Evolutionary conservation across 2,329 filamentous ascomycete species (phyloP).

Genomic region (Microdochium paspali): DNA sequence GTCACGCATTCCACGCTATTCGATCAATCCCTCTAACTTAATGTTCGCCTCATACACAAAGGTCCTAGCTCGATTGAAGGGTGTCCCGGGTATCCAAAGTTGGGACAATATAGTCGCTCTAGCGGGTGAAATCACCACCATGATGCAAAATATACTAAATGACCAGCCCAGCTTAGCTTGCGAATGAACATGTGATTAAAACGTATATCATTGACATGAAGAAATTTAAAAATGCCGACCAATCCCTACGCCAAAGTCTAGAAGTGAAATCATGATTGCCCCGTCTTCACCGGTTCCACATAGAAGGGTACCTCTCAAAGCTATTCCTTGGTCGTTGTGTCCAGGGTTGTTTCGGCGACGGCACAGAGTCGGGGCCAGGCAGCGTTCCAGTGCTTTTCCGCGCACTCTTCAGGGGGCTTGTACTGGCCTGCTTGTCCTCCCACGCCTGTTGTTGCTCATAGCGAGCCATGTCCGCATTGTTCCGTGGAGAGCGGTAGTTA

Average conservation of each 20-base stretch:
- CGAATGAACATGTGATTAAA: neutral
- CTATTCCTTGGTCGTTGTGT: constrained; percentile 9
- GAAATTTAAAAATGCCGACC: constrained; percentile 1
- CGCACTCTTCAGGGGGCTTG: constrained; percentile 15
- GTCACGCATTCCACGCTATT: too few relatives aligned
- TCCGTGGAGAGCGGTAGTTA: constrained; percentile 38
- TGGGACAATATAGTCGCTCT: too few relatives aligned
- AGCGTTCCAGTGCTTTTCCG: constrained; percentile 17
- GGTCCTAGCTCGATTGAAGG: too few relatives aligned
- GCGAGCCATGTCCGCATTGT: constrained; percentile 53
- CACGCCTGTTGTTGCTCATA: constrained; percentile 35
- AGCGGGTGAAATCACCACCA: neutral
- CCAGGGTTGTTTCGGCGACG: constrained; percentile 8
- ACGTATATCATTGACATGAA: neutral
- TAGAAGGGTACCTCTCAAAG: constrained; percentile 22
- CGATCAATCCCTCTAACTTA: neutral
- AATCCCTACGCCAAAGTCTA: neutral
- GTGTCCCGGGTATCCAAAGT: too few relatives aligned
- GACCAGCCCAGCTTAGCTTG: neutral
- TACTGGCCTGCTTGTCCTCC: constrained; percentile 13
- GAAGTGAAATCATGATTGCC: neutral
- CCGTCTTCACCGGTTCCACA: constrained; percentile 15
- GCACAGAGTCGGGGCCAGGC: constrained; percentile 7
- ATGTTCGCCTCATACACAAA: too few relatives aligned
- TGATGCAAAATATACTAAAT: neutral